These are phyloP conservation scores for Polychytrium aggregatum DNA, from an alignment of 192 early-diverging fungal species.

Conservation along the genomic window DNA sequence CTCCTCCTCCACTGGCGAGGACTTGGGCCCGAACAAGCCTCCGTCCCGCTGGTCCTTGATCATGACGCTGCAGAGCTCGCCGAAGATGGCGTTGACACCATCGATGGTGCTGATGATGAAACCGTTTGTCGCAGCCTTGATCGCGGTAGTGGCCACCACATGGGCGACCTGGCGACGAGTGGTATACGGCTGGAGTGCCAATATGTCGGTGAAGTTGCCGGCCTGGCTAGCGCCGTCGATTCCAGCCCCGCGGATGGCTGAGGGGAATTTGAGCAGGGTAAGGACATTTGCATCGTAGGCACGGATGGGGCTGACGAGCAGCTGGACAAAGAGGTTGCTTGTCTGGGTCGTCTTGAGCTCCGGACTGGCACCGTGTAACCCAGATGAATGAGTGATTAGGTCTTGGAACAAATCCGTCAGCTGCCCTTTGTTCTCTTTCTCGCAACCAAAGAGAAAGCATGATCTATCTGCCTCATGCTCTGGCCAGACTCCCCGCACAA, in stretches of 20 bases:
- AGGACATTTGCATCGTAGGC: slow-evolving; percentile 49
- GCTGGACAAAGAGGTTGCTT: slow-evolving; percentile 60
- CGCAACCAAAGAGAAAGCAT: too few species aligned
- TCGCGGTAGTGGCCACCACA: slow-evolving; percentile 31
- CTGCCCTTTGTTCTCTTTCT: too few species aligned
- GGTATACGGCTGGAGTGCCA: slow-evolving; percentile 70
- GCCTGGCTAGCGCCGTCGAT: slow-evolving; percentile 38
- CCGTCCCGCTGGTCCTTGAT: slow-evolving; percentile 74
- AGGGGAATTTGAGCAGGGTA: slow-evolving; percentile 40
- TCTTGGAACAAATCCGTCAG: too few species aligned
- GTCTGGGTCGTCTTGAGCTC: slow-evolving; percentile 63
- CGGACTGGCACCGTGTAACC: slow-evolving; percentile 37
- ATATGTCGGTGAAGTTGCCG: slow-evolving; percentile 70
- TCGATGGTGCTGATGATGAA: slow-evolving; percentile 51
- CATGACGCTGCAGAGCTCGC: slow-evolving; percentile 66
- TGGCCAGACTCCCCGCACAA: too few species aligned
- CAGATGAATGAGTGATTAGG: too few species aligned
- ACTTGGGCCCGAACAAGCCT: slow-evolving; percentile 37
- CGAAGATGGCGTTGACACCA: slow-evolving; percentile 70
- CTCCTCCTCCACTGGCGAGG: slow-evolving; percentile 12
- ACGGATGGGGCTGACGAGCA: slow-evolving; percentile 73
- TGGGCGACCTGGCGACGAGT: slow-evolving; percentile 76
- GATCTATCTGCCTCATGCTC: too few species aligned
- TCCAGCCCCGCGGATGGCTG: too few species aligned
- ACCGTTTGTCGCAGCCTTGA: slow-evolving; percentile 5